phyloP scores from a whole-genome alignment of 176 grass and related monocot species.

The Avena sativa region DNA sequence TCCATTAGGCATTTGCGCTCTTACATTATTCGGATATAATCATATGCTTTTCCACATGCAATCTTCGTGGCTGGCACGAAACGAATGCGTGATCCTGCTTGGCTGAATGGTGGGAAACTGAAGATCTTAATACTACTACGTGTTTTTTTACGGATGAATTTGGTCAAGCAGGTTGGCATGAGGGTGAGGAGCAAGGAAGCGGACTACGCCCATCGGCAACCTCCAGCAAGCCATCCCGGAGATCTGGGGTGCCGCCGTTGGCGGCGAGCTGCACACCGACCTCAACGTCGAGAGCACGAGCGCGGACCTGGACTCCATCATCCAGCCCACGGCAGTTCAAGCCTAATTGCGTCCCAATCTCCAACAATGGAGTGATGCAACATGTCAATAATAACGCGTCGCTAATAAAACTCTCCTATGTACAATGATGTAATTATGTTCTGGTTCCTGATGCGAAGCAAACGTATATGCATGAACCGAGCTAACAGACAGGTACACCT shows the following conservation, averaged over 20 bases:
- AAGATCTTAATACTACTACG: too few relatives aligned
- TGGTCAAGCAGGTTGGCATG: constrained; percentile 68
- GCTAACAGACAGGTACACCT: constrained; percentile 32
- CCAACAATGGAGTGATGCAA: background rate
- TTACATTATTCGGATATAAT: constrained; percentile 9
- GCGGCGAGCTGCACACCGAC: background rate
- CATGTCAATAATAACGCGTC: background rate
- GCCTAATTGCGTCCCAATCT: constrained; percentile 41
- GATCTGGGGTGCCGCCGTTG: constrained; percentile 48
- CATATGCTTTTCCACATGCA: background rate
- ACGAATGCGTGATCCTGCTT: background rate
- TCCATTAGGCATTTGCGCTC: background rate
- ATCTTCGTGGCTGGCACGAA: constrained; percentile 13
- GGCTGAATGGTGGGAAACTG: background rate
- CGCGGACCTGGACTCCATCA: constrained; percentile 61
- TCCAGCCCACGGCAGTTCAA: constrained; percentile 54
- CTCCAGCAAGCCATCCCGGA: constrained; percentile 63
- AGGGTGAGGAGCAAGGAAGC: constrained; percentile 62
- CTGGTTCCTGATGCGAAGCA: constrained; percentile 15
- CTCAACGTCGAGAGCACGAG: constrained; percentile 28
- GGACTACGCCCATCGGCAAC: constrained; percentile 62
- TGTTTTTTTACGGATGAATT: background rate
- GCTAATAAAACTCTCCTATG: constrained; percentile 13
- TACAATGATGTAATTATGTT: constrained; percentile 35
- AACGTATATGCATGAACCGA: constrained; percentile 11